phyloP scores from a whole-genome alignment of 768 basidiomycete species.

The Dioszegia hungarica region DNA sequence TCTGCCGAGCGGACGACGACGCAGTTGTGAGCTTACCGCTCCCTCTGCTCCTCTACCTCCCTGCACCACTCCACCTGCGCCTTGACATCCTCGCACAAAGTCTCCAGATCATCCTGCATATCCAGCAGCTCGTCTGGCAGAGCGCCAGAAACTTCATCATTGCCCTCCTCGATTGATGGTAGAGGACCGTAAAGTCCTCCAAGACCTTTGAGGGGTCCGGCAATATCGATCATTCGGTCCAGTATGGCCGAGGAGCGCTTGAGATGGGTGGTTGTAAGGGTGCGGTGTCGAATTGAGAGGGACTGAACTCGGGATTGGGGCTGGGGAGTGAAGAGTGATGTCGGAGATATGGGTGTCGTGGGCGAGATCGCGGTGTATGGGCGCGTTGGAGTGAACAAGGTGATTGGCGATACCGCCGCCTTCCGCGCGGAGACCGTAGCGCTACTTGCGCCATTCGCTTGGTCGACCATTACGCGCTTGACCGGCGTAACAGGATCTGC shows the following conservation, averaged over 20 bases:
- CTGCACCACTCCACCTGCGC: conserved; percentile 17
- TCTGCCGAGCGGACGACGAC: not conserved
- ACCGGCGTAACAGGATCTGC: too few relatives aligned
- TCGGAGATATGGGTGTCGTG: not conserved
- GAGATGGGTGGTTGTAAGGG: conserved; percentile 9
- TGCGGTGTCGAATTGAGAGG: conserved; percentile 23
- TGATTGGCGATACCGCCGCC: too few relatives aligned
- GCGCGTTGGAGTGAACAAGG: too few relatives aligned
- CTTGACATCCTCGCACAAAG: conserved; percentile 6
- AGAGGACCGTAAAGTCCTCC: conserved; percentile 25
- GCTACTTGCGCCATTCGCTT: too few relatives aligned
- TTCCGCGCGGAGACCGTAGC: too few relatives aligned
- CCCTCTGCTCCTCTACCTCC: conserved; percentile 24
- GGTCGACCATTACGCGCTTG: too few relatives aligned
- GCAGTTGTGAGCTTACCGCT: conserved; percentile 13
- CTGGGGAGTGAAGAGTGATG: not conserved
- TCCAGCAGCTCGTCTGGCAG: conserved; percentile 37
- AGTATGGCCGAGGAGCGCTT: conserved; percentile 19
- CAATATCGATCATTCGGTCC: conserved; percentile 39
- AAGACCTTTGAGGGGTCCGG: conserved; percentile 24
- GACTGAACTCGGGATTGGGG: too few relatives aligned
- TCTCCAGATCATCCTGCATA: conserved; percentile 38
- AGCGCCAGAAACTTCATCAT: conserved; percentile 11
- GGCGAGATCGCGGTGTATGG: too few relatives aligned
- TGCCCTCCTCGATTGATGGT: not conserved